Evolutionary conservation across 2,329 filamentous ascomycete species (phyloP), one percentile per base, ranked within the genome.

Genomic region (Mariannaea elegans): DNA sequence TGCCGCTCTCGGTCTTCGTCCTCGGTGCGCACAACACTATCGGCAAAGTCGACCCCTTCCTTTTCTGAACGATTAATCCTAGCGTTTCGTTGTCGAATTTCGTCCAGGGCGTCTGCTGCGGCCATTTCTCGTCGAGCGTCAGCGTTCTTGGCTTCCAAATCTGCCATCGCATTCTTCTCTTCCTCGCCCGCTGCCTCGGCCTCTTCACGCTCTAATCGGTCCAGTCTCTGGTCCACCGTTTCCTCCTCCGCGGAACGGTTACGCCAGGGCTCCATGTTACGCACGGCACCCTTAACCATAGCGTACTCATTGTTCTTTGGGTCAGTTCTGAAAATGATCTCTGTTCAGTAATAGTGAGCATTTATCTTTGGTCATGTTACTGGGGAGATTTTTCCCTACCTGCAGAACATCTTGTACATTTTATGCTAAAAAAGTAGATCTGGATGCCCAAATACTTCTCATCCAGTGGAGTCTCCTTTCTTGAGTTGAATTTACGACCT

Each of bases 91-190:
- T 92, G 94, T 56, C 94, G 84, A 57, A 99, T 97, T 78, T 97
- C 94, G 76, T 99, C 95, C 55, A 99, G 80, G 7, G 94, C 94
- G 80, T 99, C 95, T 2, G 95, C 95, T 42, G 97, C 92, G 16
- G 91, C 92, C 94, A 99, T 99, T 77, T 99, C 95, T 38, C 90
- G 85, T 80, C 95, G 94, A 1, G 94, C 94, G 75, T 99, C 95
- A 19, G 91, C 80, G 55, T 94, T 97, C 80, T 98, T 98, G 64
- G 91, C 90, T 79, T 99, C 95, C 45, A 99, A 79, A 73, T 97
- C 94, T 57, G 91, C 91, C 96, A 99, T 99, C 19, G 93, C 92
- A 75, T 97, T 94, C 65, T 88, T 84, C 76, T 97, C 93, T 59
- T 89, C 86, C 52, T 84, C 82, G 34, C 84, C 87, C 9, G 84